Percentiles rank a stretch among this genome's conserved stretches.
These are phyloP conservation scores for Benincasa hispida DNA, from an alignment of 306 rosid species.

Conservation along the genomic window DNA sequence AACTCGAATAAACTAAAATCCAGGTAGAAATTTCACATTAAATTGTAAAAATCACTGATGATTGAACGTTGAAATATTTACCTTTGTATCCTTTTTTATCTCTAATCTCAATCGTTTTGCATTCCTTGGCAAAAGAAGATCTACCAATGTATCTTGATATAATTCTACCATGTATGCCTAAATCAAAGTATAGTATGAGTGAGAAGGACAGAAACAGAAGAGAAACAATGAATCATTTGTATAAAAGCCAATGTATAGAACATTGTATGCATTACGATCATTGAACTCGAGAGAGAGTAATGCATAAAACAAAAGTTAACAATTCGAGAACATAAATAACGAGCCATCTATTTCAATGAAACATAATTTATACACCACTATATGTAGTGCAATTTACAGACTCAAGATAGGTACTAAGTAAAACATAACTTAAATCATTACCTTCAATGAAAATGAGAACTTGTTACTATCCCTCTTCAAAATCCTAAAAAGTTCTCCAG, in stretches of 20 bases:
- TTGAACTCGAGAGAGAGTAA: not conserved
- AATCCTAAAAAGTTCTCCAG: slow-evolving; percentile 56
- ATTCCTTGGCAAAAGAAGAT: slow-evolving; percentile 65
- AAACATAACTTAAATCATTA: slow-evolving; percentile 7
- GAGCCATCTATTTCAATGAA: not conserved
- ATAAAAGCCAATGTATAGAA: not conserved
- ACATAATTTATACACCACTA: not conserved
- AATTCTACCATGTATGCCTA: slow-evolving; percentile 91
- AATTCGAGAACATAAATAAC: not conserved
- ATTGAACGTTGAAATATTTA: slow-evolving; percentile 4
- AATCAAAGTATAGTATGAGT: slow-evolving; percentile 8
- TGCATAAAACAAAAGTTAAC: not conserved
- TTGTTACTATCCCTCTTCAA: slow-evolving; percentile 58
- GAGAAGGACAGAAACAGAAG: not conserved
- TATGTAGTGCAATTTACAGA: not conserved
- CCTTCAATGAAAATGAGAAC: slow-evolving; percentile 76
- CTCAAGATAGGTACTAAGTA: not conserved
- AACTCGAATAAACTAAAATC: not conserved
- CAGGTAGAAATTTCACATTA: not conserved
- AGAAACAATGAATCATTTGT: not conserved
- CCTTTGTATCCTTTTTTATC: slow-evolving; percentile 91
- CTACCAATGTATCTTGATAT: slow-evolving; percentile 92
- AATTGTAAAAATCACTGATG: not conserved
- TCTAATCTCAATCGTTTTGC: slow-evolving; percentile 65
- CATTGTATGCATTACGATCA: not conserved